phyloP scores from a whole-genome alignment of 768 basidiomycete species.

The Auriscalpium microsporum region DNA sequence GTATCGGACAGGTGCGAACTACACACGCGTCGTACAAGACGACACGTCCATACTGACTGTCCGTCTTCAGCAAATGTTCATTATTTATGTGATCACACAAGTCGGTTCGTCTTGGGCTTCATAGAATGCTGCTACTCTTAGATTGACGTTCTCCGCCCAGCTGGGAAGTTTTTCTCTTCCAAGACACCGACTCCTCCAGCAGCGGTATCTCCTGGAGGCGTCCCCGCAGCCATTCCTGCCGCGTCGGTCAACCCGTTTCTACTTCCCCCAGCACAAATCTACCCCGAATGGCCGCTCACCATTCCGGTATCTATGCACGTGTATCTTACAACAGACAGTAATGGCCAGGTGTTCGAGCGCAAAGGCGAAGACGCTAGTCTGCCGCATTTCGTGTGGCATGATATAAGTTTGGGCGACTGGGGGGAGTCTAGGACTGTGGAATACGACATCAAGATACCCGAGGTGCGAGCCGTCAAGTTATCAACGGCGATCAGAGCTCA shows the following conservation, averaged over 20 bases:
- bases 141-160: slow-evolving; percentile 22
- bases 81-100: slow-evolving; percentile 61
- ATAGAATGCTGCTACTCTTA: too few species aligned
- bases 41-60: neutral
- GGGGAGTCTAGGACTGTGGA: slow-evolving; percentile 46
- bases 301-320: slow-evolving; percentile 63
- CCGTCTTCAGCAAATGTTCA: slow-evolving; percentile 49
- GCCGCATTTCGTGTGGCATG: slow-evolving; percentile 68
- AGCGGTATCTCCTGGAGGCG: slow-evolving; percentile 18
- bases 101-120: slow-evolving; percentile 35
- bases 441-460: slow-evolving; percentile 56
- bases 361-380: slow-evolving; percentile 42
- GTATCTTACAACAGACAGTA: slow-evolving; percentile 59
- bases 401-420: slow-evolving; percentile 74
- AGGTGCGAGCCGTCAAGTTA: slow-evolving; percentile 34
- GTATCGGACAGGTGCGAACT: slow-evolving; percentile 33
- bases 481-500: neutral
- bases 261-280: slow-evolving; percentile 46
- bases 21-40: neutral
- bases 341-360: slow-evolving; percentile 48
- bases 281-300: slow-evolving; percentile 53
- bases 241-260: slow-evolving; percentile 35
- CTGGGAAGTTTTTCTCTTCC: slow-evolving; percentile 34
- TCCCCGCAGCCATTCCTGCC: neutral
- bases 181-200: slow-evolving; percentile 25